These are phyloP conservation scores for Magnolia officinalis DNA, from an alignment of 164 flowering plant species.

Conservation along the genomic window DNA sequence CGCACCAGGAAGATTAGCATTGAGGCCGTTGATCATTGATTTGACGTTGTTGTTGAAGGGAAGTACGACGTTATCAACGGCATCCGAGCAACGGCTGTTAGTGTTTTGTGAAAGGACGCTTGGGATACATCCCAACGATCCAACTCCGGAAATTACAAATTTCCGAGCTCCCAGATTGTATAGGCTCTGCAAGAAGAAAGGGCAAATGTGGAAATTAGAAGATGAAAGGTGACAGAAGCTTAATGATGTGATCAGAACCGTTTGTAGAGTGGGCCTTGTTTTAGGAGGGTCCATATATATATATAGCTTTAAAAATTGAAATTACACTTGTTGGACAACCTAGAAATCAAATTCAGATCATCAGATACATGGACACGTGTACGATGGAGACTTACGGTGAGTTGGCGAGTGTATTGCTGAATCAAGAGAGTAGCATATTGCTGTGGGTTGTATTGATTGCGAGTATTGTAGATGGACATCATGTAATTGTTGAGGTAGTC, in stretches of 20 bases:
- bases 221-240: too few species aligned
- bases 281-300: too few species aligned
- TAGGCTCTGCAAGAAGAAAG: slow-evolving; percentile 36
- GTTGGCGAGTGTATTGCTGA: slow-evolving; percentile 53
- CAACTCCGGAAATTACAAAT: slow-evolving; percentile 57
- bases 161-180: slow-evolving; percentile 74
- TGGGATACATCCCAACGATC: slow-evolving; percentile 75
- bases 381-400: slow-evolving; percentile 39
- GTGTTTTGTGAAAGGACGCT: slow-evolving; percentile 57
- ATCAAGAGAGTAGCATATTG: slow-evolving; percentile 66
- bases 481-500: slow-evolving; percentile 98
- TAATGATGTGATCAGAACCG: too few species aligned
- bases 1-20: slow-evolving; percentile 54
- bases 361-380: too few species aligned
- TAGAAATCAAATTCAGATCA: too few species aligned
- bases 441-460: slow-evolving; percentile 54
- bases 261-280: too few species aligned
- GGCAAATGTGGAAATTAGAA: background rate
- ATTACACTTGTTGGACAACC: too few species aligned
- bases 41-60: slow-evolving; percentile 63
- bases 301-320: too few species aligned
- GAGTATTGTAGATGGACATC: slow-evolving; percentile 81
- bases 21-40: slow-evolving; percentile 51
- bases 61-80: slow-evolving; percentile 47
- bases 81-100: slow-evolving; percentile 44